Conservation (phyloP, 2,329 filamentous ascomycete species). For the Penicillium paneum region DNA sequence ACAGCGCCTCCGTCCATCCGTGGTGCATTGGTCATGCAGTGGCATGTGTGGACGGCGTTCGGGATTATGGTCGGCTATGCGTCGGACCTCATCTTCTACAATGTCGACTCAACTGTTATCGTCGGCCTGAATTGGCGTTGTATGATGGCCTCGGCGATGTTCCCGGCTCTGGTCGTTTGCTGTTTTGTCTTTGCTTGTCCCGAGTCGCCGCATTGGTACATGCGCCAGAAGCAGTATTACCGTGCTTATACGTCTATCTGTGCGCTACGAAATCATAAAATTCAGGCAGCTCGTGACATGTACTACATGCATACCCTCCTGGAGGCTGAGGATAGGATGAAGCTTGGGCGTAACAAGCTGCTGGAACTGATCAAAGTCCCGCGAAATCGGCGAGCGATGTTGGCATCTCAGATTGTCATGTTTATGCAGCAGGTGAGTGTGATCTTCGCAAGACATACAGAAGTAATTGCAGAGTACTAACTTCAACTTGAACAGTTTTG, state of each 20-base stretch:
- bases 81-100: slow-evolving; percentile 60
- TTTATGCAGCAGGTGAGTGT: slow-evolving; percentile 59
- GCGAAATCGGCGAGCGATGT: slow-evolving; percentile 60
- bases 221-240: slow-evolving; percentile 43
- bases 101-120: slow-evolving; percentile 53
- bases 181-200: slow-evolving; percentile 63
- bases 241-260: slow-evolving; percentile 45
- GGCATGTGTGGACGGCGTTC: slow-evolving; percentile 61
- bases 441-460: background rate
- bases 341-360: slow-evolving; percentile 50
- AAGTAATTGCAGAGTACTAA: background rate
- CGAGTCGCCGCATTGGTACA: slow-evolving; percentile 50
- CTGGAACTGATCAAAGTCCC: slow-evolving; percentile 59
- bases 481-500: slow-evolving; percentile 37
- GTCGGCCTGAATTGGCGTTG: slow-evolving; percentile 63
- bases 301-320: slow-evolving; percentile 55
- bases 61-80: slow-evolving; percentile 57
- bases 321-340: slow-evolving; percentile 57
- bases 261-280: slow-evolving; percentile 42
- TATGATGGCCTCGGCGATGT: slow-evolving; percentile 66
- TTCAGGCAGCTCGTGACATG: slow-evolving; percentile 46
- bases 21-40: slow-evolving; percentile 77
- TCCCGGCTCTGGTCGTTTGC: slow-evolving; percentile 59
- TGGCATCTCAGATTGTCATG: slow-evolving; percentile 63
- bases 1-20: slow-evolving; percentile 66